phyloP scores from a whole-genome alignment of 2,329 filamentous ascomycete species.

The Phaeophleospora eucalypticola region DNA sequence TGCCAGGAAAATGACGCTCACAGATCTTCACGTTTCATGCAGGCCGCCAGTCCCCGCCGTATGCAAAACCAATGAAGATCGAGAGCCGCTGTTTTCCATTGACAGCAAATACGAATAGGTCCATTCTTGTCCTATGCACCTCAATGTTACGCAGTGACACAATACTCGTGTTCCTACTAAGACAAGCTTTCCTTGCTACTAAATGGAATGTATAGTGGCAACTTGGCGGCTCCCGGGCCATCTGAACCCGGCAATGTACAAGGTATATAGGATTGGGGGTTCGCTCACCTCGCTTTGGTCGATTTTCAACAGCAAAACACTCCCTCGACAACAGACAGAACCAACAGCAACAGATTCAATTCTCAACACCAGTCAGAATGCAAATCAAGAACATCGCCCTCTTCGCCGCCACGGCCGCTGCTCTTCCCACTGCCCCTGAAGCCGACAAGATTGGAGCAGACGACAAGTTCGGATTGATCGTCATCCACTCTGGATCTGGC shows the following conservation, averaged over 20 bases:
- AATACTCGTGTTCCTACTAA: not conserved
- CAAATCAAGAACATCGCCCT: slow-evolving; percentile 2
- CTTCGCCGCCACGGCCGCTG: slow-evolving; percentile 3
- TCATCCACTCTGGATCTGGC: slow-evolving; percentile 18
- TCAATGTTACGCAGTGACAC: not conserved
- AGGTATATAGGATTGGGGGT: not conserved
- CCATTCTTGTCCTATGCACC: no score
- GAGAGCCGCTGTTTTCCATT: no score
- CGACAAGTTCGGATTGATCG: slow-evolving; percentile 17
- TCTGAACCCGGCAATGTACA: not conserved
- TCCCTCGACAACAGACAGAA: not conserved
- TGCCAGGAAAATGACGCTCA: no score
- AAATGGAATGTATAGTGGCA: not conserved
- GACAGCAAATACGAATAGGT: no score
- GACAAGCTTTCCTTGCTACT: no score
- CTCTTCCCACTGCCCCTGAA: not conserved
- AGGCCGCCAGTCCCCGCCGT: no score
- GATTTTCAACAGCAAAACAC: not conserved
- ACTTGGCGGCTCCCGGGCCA: not conserved
- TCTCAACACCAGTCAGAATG: not conserved
- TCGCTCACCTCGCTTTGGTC: not conserved
- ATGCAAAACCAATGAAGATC: no score
- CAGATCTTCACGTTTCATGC: no score
- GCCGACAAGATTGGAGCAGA: not conserved
- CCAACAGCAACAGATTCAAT: not conserved